Base-by-base conservation (phyloP, 768 basidiomycete genomes). In the Tricholoma hemisulphureum region DNA sequence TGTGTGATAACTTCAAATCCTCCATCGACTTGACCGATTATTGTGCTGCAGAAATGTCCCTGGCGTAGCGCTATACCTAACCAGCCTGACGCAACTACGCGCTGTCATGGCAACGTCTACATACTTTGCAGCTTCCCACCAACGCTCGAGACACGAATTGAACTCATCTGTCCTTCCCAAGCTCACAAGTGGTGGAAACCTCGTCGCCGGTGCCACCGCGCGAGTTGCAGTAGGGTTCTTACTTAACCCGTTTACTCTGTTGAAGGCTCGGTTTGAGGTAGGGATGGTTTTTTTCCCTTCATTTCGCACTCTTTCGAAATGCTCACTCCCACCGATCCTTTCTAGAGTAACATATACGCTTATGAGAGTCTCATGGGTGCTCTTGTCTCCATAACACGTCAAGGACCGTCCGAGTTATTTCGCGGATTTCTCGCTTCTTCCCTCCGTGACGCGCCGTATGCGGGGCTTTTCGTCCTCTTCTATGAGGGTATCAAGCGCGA, bases 181-280 rank as follows among this genome's bases (percentile, higher is more conserved):
- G 51, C 79, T 97, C 6, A 87, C 87, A 0, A 82, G 73, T 57
- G 79, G 85, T 64, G 95, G 95, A 2, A 97, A 98, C 70, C 78
- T 97, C 0, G 57, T 95, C 14, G 87, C 95, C 0, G 95, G 95
- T 2, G 94, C 93, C 0, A 83, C 88, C 1, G 84, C 90, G 1
- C 84, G 95, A 58, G 84, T 93, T 10, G 78, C 74, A 0, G 89
- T 96, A 2, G 95, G 95, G 1, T 84, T 95, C 64, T 57, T 94
- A 2, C 67, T 98, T 59, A 98, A 95, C 68, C 95, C 95, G 0
- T 86, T 97, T 63, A 88, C 95, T 4, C 86, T 98, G 16, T 74
- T 97, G 46, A 98, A 98, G 74, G 91, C 93, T 21, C 85, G 95
- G 20, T 95, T 88, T 62, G 95, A 98, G 84, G 95, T 89, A 32